phyloP scores from a whole-genome alignment of 1,284 basidiomycete genomes.

The Polyporus tsugae region DNA sequence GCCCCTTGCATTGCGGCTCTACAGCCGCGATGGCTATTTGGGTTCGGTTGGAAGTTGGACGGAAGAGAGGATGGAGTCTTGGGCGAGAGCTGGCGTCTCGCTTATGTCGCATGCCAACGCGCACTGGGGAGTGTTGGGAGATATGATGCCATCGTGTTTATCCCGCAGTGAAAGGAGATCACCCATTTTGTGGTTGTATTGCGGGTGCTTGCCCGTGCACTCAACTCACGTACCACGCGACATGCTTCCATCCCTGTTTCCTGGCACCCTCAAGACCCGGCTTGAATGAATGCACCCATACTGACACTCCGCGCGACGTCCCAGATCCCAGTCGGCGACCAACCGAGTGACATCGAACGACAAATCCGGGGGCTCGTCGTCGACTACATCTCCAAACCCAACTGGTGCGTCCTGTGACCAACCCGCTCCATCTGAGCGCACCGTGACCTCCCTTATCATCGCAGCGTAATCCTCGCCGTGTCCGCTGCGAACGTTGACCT shows the following conservation, averaged over 20 bases:
- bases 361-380: slow-evolving; percentile 95
- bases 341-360: slow-evolving; percentile 94
- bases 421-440: neutral
- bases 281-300: neutral
- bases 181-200: neutral
- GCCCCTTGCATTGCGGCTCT: neutral
- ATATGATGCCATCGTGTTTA: neutral
- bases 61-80: neutral
- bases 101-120: neutral
- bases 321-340: slow-evolving; percentile 90
- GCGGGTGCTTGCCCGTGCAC: neutral
- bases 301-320: slow-evolving; percentile 11
- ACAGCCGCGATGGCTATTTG: neutral
- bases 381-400: slow-evolving; percentile 97
- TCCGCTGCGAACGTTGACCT: slow-evolving; percentile 98
- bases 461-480: slow-evolving; percentile 93
- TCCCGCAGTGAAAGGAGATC: neutral
- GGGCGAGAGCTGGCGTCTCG: neutral
- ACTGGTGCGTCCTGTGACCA: slow-evolving; percentile 67
- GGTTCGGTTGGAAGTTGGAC: neutral
- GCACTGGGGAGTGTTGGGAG: neutral
- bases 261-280: neutral
- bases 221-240: neutral
- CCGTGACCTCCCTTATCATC: neutral
- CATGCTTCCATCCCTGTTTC: neutral